Conservation (phyloP, 2,329 filamentous ascomycete genomes). For the Aspergillus vadensis region DNA sequence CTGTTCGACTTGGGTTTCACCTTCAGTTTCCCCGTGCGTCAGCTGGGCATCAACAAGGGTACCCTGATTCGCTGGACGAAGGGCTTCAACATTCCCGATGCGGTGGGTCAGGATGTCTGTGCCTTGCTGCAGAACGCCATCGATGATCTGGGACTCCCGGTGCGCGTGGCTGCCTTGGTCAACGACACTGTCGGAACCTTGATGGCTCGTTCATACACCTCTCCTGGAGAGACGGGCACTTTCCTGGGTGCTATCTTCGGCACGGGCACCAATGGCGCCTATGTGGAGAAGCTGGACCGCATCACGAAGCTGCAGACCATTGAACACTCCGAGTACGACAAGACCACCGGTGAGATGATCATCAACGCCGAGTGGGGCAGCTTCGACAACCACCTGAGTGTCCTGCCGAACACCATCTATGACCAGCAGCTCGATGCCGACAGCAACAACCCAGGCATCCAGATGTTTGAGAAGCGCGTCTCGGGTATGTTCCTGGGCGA, state of each 20-base stretch:
- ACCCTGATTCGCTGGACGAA: conserved; percentile 97
- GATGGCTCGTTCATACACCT: conserved; percentile 96
- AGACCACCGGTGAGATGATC: conserved; percentile 87
- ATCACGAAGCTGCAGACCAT: conserved; percentile 72
- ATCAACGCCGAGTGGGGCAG: conserved; percentile 98
- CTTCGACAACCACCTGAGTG: conserved; percentile 90
- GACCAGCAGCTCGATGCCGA: conserved; percentile 76
- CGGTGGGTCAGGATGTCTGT: conserved; percentile 92
- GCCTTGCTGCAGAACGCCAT: conserved; percentile 85
- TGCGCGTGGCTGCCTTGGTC: conserved; percentile 91
- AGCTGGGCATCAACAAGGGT: conserved; percentile 93
- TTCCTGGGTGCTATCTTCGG: conserved; percentile 96
- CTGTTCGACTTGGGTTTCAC: conserved; percentile 97
- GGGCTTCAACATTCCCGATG: conserved; percentile 95
- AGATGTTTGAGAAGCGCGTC: conserved; percentile 99
- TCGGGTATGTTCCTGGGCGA: conserved; percentile 98
- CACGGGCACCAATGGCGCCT: conserved; percentile 95
- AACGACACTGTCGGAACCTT: conserved; percentile 98
- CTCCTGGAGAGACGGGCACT: conserved; percentile 80
- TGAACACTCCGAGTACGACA: conserved; percentile 65
- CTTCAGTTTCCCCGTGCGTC: conserved; percentile 95
- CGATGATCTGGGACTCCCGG: conserved; percentile 80
- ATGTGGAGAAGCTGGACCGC: conserved; percentile 86
- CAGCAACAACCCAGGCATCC: conserved; percentile 87
- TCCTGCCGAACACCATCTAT: conserved; percentile 82